Base-by-base conservation (phyloP, 495 filamentous ascomycete genomes). In the Aspergillus panamensis region DNA sequence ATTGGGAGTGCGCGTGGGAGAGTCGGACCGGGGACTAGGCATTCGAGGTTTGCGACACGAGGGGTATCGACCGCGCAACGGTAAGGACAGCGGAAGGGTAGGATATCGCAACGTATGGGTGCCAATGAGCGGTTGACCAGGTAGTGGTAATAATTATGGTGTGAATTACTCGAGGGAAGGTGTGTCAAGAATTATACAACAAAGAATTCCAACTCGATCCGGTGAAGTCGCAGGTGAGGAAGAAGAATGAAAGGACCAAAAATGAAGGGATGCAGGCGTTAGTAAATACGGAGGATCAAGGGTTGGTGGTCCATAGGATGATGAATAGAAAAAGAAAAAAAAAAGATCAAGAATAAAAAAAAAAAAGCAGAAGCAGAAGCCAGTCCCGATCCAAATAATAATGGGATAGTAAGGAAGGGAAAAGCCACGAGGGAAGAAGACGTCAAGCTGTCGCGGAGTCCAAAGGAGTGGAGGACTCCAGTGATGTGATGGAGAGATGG, bases 401-500 rank as follows among this genome's bases (percentile, higher is more conserved):
- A 25, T 25, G 25, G 25, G 25, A 25, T 5, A 25, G 25, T 25
- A 47, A 6, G 13, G 19, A 52, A 14, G 25, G n/a, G 51, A 33
- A 56, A 60, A 37, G 33, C 44, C 16, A 16, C 6, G 43, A 49
- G 29, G 31, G 19, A 31, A 48, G 13, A 43, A 48, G 35, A 20
- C 25, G 25, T 25, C 25, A 25, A 25, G 2, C 25, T 25, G 25
- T 25, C 25, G 25, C 25, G 25, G 25, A 35, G 54, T 64, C 68
- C 66, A 33, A 71, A 69, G 33, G 66, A 70, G 66, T 66, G 66
- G 59, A 65, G 63, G 66, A 49, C 29, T 29, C n/a, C n/a, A n/a
- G n/a, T n/a, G n/a, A n/a, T n/a, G 30, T 43, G 48, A 57, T 33
- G 20, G 42, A 51, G 48, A 45, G 29, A 45, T 49, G 53, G 59